Evolutionary conservation across 352 stramenopile genomes (phyloP), one percentile per base, ranked within the genome.

Genomic region (Phytophthora pini): DNA sequence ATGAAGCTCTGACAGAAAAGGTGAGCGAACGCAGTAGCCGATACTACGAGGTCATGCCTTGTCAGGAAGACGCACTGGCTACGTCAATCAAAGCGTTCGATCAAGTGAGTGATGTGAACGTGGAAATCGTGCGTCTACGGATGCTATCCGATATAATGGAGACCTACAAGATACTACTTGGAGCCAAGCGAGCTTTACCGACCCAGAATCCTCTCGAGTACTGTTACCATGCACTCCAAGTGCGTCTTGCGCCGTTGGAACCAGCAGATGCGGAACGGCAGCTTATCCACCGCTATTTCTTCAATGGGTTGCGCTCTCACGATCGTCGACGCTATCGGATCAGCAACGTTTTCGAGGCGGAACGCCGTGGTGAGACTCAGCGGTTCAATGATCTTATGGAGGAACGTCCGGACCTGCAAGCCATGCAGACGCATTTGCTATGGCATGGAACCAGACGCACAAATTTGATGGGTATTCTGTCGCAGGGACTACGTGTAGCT

Each of bases 381-480:
- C 75, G 86, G 8, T 86, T 90, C 38, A 40, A 70, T 13, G 56
- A 79, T n/a, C 76, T 80, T 27, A 67, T 88, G 44, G 39, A 68
- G 4, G 50, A 58, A n/a, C 74, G 84, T 2, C 59, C 74, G 2
- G 65, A 72, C 32, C 61, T 89, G 45, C 69, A 70, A 40, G 44
- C 41, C 8, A 62, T 70, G 13, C 82, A 90, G 29, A 68, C 72
- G 17, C 74, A 88, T 61, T 61, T 97, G 40, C 26, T 97, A 39
- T 97, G 90, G 90, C 90, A 97, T 44, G 90, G 90, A 24, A 95
- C 86, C 4, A 83, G 74, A 6, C 80, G 86, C n/a, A 88, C 83
- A 2, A 97, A 96, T 34, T 54, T 95, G 22, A 91, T 93, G 79
- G 89, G 90, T 0, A 95, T 97, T 61, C 52, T 97, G 6, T 89